phyloP scores from a whole-genome alignment of 305 asterid genomes.

The Nicotiana rustica region DNA sequence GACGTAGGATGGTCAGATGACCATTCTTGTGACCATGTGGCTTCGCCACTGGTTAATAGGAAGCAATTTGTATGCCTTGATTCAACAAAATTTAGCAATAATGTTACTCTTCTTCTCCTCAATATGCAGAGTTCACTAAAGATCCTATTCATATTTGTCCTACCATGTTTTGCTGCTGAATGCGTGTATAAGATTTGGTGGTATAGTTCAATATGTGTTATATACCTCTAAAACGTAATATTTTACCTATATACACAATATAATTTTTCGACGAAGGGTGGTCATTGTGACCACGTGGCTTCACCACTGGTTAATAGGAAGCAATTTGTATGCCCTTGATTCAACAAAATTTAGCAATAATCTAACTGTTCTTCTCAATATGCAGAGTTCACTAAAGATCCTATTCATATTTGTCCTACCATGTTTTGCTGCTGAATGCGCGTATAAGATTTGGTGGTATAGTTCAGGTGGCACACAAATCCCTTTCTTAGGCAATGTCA shows the following conservation, averaged over 20 bases:
- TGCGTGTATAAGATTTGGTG: conserved; percentile 87
- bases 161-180: conserved; percentile 86
- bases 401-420: conserved; percentile 81
- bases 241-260: too few species aligned
- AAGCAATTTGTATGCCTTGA: background rate
- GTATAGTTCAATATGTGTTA: conserved; percentile 50
- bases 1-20: too few species aligned
- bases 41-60: too few species aligned
- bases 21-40: too few species aligned
- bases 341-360: background rate
- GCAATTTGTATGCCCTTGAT: background rate
- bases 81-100: background rate
- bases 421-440: conserved; percentile 76
- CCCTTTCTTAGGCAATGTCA: conserved; percentile 74
- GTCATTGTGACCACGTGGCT: too few species aligned
- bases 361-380: conserved; percentile 5
- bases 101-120: background rate
- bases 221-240: too few species aligned
- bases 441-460: conserved; percentile 92
- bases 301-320: too few species aligned
- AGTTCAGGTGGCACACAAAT: conserved; percentile 72
- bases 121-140: conserved; percentile 75
- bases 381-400: conserved; percentile 83
- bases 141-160: conserved; percentile 73
- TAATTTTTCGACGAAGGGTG: too few species aligned